Evolutionary conservation across 176 grass and related monocot genomes (phyloP).

Genomic region (Avena eriantha): DNA sequence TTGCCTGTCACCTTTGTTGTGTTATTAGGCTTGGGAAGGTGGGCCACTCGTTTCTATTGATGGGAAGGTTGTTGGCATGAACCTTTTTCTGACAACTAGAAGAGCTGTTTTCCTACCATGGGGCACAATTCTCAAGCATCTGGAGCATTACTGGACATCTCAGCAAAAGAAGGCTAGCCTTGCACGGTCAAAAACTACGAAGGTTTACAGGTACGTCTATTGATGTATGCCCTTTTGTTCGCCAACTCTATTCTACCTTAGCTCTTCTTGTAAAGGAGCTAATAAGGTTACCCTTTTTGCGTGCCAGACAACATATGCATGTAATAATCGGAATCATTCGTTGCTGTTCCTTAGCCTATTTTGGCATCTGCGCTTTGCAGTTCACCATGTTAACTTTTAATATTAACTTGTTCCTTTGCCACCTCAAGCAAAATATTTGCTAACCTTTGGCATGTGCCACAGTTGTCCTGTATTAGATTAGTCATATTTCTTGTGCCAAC

Average conservation of each 20-base stretch:
- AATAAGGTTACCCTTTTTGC: background rate
- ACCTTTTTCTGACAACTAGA: conserved; percentile 8
- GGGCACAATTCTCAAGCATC: background rate
- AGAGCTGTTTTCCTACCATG: background rate
- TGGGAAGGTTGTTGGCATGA: conserved; percentile 33
- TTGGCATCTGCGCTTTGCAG: background rate
- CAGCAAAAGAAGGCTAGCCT: background rate
- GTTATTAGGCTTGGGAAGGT: conserved; percentile 35
- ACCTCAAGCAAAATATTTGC: conserved; percentile 6
- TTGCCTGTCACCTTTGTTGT: background rate
- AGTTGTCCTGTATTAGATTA: background rate
- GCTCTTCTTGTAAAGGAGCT: background rate
- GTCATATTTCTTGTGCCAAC: background rate
- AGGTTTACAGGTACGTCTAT: background rate
- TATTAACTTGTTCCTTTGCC: background rate
- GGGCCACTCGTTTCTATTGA: conserved; percentile 20
- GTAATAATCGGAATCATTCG: background rate
- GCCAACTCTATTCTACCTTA: background rate
- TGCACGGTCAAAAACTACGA: background rate
- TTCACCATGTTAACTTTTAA: background rate
- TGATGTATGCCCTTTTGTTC: background rate
- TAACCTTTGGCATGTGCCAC: background rate
- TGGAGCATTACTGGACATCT: background rate
- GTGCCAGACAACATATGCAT: background rate
- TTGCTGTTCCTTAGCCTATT: background rate